Evolutionary conservation across 257 asterid genomes (phyloP).

Genomic region (Solanum microdontum): DNA sequence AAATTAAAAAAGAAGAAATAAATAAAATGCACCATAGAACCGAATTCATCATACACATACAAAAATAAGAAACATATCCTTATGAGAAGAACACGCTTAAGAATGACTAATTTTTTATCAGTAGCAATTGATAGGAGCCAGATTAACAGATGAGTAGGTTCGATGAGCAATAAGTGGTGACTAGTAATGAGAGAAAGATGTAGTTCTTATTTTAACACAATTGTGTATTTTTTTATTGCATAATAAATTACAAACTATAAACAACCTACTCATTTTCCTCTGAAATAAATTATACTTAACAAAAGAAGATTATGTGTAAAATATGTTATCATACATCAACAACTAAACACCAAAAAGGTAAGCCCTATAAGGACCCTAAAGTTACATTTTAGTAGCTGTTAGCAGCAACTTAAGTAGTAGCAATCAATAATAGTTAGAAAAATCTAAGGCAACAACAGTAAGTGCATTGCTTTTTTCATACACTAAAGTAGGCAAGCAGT

Average conservation of each 20-base stretch:
- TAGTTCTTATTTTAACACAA: not conserved
- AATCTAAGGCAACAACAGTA: not conserved
- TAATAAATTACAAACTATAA: not conserved
- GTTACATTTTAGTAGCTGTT: not conserved
- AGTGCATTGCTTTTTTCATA: not conserved
- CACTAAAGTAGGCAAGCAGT: not conserved
- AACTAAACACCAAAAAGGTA: not conserved
- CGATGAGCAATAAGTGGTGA: not conserved
- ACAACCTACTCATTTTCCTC: not conserved
- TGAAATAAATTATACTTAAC: not conserved
- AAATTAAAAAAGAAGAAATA: not conserved
- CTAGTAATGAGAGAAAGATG: not conserved
- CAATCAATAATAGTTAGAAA: not conserved
- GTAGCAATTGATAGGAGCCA: not conserved
- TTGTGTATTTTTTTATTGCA: not conserved
- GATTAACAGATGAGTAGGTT: not conserved
- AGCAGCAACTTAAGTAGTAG: not conserved
- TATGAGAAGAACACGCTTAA: not conserved
- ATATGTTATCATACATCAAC: not conserved
- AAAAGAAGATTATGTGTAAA: not conserved
- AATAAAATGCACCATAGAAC: not conserved
- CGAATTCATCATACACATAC: not conserved
- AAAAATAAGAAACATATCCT: too few relatives aligned
- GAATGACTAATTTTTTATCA: not conserved
- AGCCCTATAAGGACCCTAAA: not conserved